Evolutionary conservation across 208 protist genomes (phyloP), one percentile per base, ranked within the genome.

Genomic region (Trypanosomatidae sp.): DNA sequence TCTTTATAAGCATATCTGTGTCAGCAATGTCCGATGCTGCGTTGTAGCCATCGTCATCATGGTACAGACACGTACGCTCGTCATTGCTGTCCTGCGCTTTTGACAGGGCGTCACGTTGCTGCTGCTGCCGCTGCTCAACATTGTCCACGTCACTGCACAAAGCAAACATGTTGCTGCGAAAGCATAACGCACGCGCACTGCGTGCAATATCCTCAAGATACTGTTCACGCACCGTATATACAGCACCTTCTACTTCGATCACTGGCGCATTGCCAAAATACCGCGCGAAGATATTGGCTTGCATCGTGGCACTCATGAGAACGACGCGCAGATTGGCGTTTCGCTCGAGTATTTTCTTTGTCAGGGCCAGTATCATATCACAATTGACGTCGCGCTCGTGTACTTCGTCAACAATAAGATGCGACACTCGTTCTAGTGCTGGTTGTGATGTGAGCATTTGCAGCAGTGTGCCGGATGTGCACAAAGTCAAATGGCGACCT

Each of bases 351-450:
- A 94, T 32, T 11, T 78, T 43, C 81, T 98, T 97, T 18, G 98
- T 64, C 6, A 99, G 61, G 2, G 89, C 96, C 43, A 99, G 94
- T 3, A 99, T 62, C 10, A 99, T 90, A 60, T 99, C 98, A 15
- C 97, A 99, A 63, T 97, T 78, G 38, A 99, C 83, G 24, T 97
- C 97, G 11, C 98, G 73, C 74, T 99, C 98, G 61, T 99, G 98
- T 0, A 98, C 98, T 65, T 99, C 98, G 65, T 99, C 98, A 16
- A 99, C 75, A 37, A 99, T 96, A 37, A 99, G 80, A 28, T 97
- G 77, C 33, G 71, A 84, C 53, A 99, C 95, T 20, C 80, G 54
- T 22, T 60, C 47, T 1, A 99, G 59, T 2, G 71, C 38, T 4
- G 87, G 71, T 60, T 98, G 84, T 8, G 74, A 43, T 3, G 94